phyloP scores from a whole-genome alignment of 139 green algal species.

The Chlamydomonas urium region DNA sequence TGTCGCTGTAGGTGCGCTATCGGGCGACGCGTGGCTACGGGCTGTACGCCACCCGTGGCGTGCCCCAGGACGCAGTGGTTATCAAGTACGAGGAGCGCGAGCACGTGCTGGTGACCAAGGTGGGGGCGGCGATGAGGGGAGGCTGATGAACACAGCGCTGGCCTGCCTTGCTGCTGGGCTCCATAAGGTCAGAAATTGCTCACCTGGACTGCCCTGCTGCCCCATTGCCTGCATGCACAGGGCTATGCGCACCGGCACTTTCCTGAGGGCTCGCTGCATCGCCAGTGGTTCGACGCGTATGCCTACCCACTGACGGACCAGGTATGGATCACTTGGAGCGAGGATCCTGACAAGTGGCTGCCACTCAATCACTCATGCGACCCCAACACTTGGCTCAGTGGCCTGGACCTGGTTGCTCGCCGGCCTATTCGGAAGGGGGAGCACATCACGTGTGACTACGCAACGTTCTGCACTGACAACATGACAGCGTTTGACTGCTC shows the following conservation, averaged over 20 bases:
- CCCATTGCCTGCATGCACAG: neutral
- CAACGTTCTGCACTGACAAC: conserved; percentile 20
- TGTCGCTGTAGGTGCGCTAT: neutral
- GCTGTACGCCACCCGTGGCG: conserved; percentile 8
- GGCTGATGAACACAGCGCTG: neutral
- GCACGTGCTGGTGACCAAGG: conserved; percentile 1
- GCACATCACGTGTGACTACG: conserved; percentile 22
- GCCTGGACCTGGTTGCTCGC: conserved; percentile 26
- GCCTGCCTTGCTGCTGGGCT: neutral
- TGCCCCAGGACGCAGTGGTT: neutral
- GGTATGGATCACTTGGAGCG: conserved; percentile 24
- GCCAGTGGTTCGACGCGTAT: conserved; percentile 22
- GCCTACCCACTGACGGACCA: conserved; percentile 29
- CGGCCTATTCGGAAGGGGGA: conserved; percentile 18
- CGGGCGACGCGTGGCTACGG: neutral
- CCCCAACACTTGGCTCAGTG: conserved; percentile 25
- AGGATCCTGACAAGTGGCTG: conserved; percentile 23
- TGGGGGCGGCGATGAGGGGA: neutral
- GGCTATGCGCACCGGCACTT: conserved; percentile 10
- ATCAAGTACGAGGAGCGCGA: conserved; percentile 13
- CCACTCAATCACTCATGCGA: conserved; percentile 34
- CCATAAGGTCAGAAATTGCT: neutral
- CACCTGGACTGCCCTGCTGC: neutral
- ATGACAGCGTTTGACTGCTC: conserved; percentile 24
- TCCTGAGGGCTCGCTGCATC: neutral